Evolutionary conservation across 148 eudicot species (phyloP).

Genomic region (Amaranthus palmeri): DNA sequence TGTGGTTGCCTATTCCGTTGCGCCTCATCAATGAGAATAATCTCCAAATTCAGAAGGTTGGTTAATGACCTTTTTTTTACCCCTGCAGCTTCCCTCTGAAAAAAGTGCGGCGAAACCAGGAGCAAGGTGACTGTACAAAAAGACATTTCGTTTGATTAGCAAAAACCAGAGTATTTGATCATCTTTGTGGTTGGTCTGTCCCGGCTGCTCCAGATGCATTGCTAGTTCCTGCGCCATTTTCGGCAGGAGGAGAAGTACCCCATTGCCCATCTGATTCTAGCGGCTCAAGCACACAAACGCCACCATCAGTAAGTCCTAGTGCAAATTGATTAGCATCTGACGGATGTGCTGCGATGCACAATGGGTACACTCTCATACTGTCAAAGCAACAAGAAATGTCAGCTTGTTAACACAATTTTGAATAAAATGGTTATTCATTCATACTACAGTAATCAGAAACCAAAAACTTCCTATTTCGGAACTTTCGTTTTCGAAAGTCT

Average conservation of each 20-base stretch:
- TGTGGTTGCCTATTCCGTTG: slow-evolving; percentile 11
- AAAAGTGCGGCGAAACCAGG: slow-evolving; percentile 28
- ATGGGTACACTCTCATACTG: slow-evolving; percentile 62
- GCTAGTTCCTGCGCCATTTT: slow-evolving; percentile 65
- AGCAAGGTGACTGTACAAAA: slow-evolving; percentile 21
- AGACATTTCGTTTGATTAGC: slow-evolving; percentile 10
- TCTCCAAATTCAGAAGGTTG: slow-evolving; percentile 13
- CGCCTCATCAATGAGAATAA: slow-evolving; percentile 7
- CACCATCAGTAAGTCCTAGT: slow-evolving; percentile 80
- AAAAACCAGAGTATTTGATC: slow-evolving; percentile 2
- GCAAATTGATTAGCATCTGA: slow-evolving; percentile 90
- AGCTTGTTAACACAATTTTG: not conserved
- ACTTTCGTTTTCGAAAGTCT: too few species aligned
- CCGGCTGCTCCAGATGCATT: slow-evolving; percentile 38
- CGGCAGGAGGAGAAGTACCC: slow-evolving; percentile 74
- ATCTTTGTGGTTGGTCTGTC: slow-evolving; percentile 56
- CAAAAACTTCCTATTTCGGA: too few species aligned
- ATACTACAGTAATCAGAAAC: not conserved
- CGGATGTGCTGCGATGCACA: slow-evolving; percentile 92
- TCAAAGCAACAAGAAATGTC: slow-evolving; percentile 4
- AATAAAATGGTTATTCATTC: not conserved
- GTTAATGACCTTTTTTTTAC: slow-evolving; percentile 25
- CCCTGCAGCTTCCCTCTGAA: slow-evolving; percentile 33
- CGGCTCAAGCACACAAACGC: slow-evolving; percentile 79
- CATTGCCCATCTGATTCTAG: slow-evolving; percentile 86